Evolutionary conservation across 108 stramenopile species (phyloP).

Genomic region (Nannochloropsis oceanica): DNA sequence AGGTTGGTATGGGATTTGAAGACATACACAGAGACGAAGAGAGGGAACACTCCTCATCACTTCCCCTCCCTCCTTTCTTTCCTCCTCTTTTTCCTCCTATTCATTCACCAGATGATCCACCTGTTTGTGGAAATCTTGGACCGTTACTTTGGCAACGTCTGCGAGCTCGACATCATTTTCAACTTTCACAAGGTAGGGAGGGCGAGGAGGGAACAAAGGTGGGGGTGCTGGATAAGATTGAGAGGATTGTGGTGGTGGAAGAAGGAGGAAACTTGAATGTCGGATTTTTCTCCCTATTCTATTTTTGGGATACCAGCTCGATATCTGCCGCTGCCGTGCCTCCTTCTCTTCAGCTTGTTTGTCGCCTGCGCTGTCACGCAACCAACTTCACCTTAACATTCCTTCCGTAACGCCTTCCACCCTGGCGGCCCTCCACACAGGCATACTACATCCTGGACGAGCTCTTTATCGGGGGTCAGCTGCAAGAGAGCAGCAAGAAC

Average conservation of each 20-base stretch:
- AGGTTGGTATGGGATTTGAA: background rate
- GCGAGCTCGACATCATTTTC: slow-evolving; percentile 99
- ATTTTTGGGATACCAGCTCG: background rate
- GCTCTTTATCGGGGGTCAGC: slow-evolving; percentile 95
- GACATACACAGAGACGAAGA: no score
- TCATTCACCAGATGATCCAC: slow-evolving; percentile 64
- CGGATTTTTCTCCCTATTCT: background rate
- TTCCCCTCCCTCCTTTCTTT: background rate
- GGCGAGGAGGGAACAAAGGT: background rate
- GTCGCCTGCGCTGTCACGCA: background rate
- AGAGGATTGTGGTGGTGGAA: background rate
- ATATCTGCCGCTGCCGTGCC: background rate
- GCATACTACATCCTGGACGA: slow-evolving; percentile 87
- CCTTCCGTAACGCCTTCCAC: no score
- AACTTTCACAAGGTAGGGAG: slow-evolving; percentile 84
- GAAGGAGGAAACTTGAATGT: background rate
- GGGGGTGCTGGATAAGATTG: background rate
- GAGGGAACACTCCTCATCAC: background rate
- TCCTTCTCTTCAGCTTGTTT: background rate
- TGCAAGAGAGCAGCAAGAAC: slow-evolving; percentile 47
- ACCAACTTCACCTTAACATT: no score
- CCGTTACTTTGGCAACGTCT: slow-evolving; percentile 83
- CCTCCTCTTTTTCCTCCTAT: background rate
- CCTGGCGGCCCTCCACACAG: no score
- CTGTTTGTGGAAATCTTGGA: slow-evolving; percentile 98